Base-by-base conservation (phyloP, 2,329 filamentous ascomycete species). In the Ustilaginoidea virens region DNA sequence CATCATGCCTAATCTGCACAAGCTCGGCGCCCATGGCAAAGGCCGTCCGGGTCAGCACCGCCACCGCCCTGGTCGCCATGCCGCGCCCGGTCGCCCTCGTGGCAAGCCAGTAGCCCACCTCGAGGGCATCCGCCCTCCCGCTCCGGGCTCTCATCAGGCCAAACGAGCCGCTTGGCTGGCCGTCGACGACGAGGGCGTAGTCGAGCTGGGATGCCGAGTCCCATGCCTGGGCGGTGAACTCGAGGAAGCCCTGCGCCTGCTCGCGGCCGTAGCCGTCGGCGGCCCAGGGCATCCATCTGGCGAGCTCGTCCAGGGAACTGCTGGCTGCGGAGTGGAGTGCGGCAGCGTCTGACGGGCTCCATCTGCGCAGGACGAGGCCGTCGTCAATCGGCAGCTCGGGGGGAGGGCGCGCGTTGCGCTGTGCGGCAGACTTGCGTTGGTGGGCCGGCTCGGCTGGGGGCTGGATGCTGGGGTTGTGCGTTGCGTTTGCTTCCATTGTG, bases 81-180 rank as follows among this genome's bases (percentile, higher is more conserved):
- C 39, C 39, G 5, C 36, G 34, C 3, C 37, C 37, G 3, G 37
- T 41, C 23, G 22, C 29, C 13, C 25, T 13, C 6, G 33, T 36
- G 2, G 36, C 37, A 4, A 41, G 27, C 37, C 39, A 41, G 34
- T 40, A 41, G 11, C 39, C 36, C 10, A 40, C 31, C 23, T 36
- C 34, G 21, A 40, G 29, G 5, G 24, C 18, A 11, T 15, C 16
- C 4, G 18, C 25, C 15, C 25, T 25, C 14, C 17, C 12, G 16
- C 13, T 27, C 7, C 8, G 17, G 9, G 33, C 22, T 10, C 4
- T 15, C 32, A 37, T 36, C 11, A 41, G 18, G 10, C 39, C 36
- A 11, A 28, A 34, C 1, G 36, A 41, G 6, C 39, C 38, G 9
- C 28, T 17, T 11, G 33, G 12, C 2, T 23, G 26, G 7, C 20